These are phyloP conservation scores for Monilinia fructicola DNA, from an alignment of 2,329 filamentous ascomycete genomes.

Conservation along the genomic window DNA sequence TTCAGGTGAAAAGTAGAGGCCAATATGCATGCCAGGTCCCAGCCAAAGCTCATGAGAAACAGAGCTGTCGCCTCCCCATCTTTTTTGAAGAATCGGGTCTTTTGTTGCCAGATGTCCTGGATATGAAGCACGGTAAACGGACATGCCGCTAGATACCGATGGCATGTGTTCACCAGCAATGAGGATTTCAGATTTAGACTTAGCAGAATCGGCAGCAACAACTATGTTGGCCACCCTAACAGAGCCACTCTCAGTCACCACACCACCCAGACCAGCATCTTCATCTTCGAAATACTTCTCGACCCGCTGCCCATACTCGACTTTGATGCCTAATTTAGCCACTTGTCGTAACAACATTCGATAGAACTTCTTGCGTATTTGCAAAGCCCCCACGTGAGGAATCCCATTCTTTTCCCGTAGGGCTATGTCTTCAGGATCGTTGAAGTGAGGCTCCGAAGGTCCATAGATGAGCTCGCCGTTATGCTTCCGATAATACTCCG, in stretches of 20 bases:
- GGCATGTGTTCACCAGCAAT: slow-evolving; percentile 29
- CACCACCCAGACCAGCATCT: slow-evolving; percentile 40
- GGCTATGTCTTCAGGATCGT: slow-evolving; percentile 44
- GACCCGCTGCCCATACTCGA: slow-evolving; percentile 53
- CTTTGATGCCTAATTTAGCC: slow-evolving; percentile 49
- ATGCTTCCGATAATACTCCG: slow-evolving; percentile 44
- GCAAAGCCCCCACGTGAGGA: slow-evolving; percentile 40
- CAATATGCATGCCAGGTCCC: slow-evolving; percentile 53
- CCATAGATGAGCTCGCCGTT: slow-evolving; percentile 46
- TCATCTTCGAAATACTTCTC: slow-evolving; percentile 50
- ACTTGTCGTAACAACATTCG: slow-evolving; percentile 52
- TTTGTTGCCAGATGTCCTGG: background rate
- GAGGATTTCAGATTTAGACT: slow-evolving; percentile 31
- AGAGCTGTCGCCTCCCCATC: background rate
- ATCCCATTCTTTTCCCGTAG: slow-evolving; percentile 43
- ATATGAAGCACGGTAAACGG: slow-evolving; percentile 10
- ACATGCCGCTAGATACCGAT: background rate
- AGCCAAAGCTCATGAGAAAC: slow-evolving; percentile 42
- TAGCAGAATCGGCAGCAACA: slow-evolving; percentile 44
- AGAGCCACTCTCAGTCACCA: slow-evolving; percentile 49
- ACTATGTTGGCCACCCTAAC: slow-evolving; percentile 44
- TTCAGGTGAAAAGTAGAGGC: slow-evolving; percentile 39
- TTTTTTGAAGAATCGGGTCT: background rate
- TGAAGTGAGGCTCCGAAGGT: slow-evolving; percentile 27
- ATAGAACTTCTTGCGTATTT: slow-evolving; percentile 56